These are phyloP conservation scores for Sclerotinia glacialis DNA, from an alignment of 2,329 filamentous ascomycete species.

Conservation along the genomic window DNA sequence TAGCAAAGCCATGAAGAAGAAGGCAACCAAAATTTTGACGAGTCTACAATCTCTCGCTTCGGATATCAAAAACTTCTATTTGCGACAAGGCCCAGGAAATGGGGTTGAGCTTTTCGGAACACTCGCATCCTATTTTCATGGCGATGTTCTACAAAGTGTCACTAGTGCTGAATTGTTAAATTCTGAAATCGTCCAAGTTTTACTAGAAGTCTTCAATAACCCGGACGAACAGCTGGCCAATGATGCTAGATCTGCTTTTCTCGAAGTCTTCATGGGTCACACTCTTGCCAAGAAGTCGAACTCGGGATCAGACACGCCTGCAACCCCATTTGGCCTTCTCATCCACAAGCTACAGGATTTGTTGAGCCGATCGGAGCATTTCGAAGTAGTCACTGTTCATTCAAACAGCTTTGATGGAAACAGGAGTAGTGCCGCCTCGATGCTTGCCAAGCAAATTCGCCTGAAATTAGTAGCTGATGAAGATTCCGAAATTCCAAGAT, in stretches of 20 bases:
- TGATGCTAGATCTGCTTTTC: slow-evolving; percentile 75
- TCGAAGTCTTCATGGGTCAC: slow-evolving; percentile 88
- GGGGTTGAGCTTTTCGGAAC: slow-evolving; percentile 69
- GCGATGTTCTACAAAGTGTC: slow-evolving; percentile 84
- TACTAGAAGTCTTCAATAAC: slow-evolving; percentile 79
- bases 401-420: slow-evolving; percentile 88
- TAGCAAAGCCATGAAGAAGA: slow-evolving; percentile 70
- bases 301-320: slow-evolving; percentile 64
- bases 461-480: slow-evolving; percentile 87
- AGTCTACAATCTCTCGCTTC: slow-evolving; percentile 68
- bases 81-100: slow-evolving; percentile 51
- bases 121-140: slow-evolving; percentile 81
- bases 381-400: slow-evolving; percentile 94
- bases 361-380: slow-evolving; percentile 94
- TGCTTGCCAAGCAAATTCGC: slow-evolving; percentile 93
- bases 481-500: slow-evolving; percentile 80
- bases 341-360: slow-evolving; percentile 94
- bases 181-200: slow-evolving; percentile 80
- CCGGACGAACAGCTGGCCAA: slow-evolving; percentile 59
- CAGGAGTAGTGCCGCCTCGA: slow-evolving; percentile 85
- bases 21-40: slow-evolving; percentile 72
- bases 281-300: slow-evolving; percentile 60
- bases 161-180: slow-evolving; percentile 93
- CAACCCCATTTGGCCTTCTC: slow-evolving; percentile 84
- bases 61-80: slow-evolving; percentile 71